Conservation (phyloP, 2,329 filamentous ascomycete species). For the Aspergillus neoniger region DNA sequence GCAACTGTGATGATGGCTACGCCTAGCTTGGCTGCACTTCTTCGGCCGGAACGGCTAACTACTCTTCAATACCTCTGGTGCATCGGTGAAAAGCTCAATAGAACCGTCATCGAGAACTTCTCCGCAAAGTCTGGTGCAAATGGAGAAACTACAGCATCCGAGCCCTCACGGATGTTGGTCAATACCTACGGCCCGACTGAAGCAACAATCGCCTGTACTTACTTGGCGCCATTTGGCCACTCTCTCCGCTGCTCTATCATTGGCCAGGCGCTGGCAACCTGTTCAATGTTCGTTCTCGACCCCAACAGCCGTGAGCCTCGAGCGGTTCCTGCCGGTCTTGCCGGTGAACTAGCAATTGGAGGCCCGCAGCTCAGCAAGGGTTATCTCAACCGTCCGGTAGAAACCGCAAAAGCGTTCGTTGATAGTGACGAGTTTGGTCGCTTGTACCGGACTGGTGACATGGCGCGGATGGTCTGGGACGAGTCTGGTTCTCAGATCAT, state of each 20-base stretch:
- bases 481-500: slow-evolving; percentile 56
- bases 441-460: slow-evolving; percentile 40
- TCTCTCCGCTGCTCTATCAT: slow-evolving; percentile 38
- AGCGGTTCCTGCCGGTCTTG: slow-evolving; percentile 43
- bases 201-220: slow-evolving; percentile 33
- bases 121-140: slow-evolving; percentile 7
- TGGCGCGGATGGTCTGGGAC: slow-evolving; percentile 61
- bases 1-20: slow-evolving; percentile 45
- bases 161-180: slow-evolving; percentile 24
- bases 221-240: slow-evolving; percentile 24
- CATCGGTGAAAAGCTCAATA: slow-evolving; percentile 38
- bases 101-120: slow-evolving; percentile 37
- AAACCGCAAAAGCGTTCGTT: slow-evolving; percentile 31
- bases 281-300: slow-evolving; percentile 34
- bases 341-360: slow-evolving; percentile 49
- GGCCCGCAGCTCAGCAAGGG: slow-evolving; percentile 35
- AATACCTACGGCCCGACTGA: slow-evolving; percentile 41
- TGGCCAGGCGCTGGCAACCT: slow-evolving; percentile 39
- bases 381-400: slow-evolving; percentile 29
- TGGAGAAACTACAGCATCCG: background rate
- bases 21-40: slow-evolving; percentile 40
- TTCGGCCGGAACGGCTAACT: slow-evolving; percentile 30
- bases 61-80: slow-evolving; percentile 35
- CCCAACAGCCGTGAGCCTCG: slow-evolving; percentile 28
- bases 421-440: slow-evolving; percentile 49